Base-by-base conservation (phyloP, 2,329 filamentous ascomycete genomes). In the Onygenales sp. region DNA sequence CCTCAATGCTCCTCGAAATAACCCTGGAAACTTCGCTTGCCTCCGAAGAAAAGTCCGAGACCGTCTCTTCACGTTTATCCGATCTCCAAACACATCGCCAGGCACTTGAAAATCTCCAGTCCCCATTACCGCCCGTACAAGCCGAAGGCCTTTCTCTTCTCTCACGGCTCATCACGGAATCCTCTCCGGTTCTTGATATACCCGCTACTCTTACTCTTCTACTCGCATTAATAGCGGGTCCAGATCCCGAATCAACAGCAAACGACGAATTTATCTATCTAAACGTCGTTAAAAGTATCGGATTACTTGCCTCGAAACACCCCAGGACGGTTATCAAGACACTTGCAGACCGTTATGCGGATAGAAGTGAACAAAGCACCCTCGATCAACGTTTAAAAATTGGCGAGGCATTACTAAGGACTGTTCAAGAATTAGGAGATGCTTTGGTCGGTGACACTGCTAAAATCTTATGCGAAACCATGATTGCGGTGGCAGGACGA, bases 221-320 rank as follows among this genome's bases (percentile, higher is more conserved):
- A 2, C 55, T 73, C 17, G 72, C 71, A 2, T 60, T 73, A 7
- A 63, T 73, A 35, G 67, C 64, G 2, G 52, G 66, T 46, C 57
- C 63, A 9, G 53, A 52, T 38, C 68, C 72, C 44, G 70, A 72
- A 56, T 72, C 63, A 7, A 54, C 61, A 1, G 58, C 62, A 13
- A 68, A 65, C 14, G 72, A 74, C 45, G 71, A 73, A 57, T 74
- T 71, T 53, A 66, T 73, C 47, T 73, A 74, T 50, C 60, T 74
- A 5, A 72, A 72, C 44, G 71, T 69, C 27, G 71, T 73, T 51
- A 73, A 71, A 44, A 57, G 70, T 6, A 67, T 73, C 21, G 70
- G 69, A 7, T 64, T 61, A 8, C 54, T 74, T 9, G 70, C 72
- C 11, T 70, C 71, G 3, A 64, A 64, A 31, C 72, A 74, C 55